phyloP scores from a whole-genome alignment of 106 monocot genomes.

The Iris macrosiphon region DNA sequence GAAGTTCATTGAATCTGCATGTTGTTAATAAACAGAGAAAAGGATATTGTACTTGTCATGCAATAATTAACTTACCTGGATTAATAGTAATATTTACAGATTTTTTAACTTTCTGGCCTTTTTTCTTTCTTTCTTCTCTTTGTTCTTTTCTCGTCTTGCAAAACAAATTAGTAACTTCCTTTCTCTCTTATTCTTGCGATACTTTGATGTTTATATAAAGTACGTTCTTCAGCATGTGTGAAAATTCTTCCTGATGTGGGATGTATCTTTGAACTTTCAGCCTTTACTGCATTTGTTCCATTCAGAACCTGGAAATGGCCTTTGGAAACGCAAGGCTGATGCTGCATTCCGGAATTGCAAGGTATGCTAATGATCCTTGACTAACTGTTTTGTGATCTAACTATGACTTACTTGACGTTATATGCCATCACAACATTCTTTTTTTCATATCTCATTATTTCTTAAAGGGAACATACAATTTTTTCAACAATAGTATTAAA shows the following conservation, averaged over 20 bases:
- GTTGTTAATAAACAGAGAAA: background rate
- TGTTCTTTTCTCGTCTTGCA: too few relatives aligned
- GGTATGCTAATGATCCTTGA: conserved; percentile 24
- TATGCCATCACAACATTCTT: background rate
- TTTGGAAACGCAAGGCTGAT: conserved; percentile 92
- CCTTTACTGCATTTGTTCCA: conserved; percentile 93
- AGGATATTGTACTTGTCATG: background rate
- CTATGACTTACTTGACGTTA: background rate
- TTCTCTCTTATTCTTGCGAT: too few relatives aligned
- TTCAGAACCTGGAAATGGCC: conserved; percentile 92
- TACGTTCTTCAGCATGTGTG: too few relatives aligned
- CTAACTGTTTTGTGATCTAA: background rate
- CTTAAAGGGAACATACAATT: too few relatives aligned
- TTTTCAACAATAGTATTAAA: background rate
- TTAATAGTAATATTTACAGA: too few relatives aligned
- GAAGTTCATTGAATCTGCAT: background rate
- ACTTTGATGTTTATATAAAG: too few relatives aligned
- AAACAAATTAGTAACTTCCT: too few relatives aligned
- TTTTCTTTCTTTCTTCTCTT: too few relatives aligned
- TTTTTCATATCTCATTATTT: background rate
- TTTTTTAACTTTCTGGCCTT: too few relatives aligned
- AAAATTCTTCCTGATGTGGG: too few relatives aligned
- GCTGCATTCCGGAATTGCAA: conserved; percentile 73
- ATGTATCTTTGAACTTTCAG: conserved; percentile 14
- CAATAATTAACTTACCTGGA: background rate